Percentiles rank a stretch among this genome's conserved stretches.
Conservation (phyloP, 1,139 yeast genomes). For the Citeromyces hawaiiensis region DNA sequence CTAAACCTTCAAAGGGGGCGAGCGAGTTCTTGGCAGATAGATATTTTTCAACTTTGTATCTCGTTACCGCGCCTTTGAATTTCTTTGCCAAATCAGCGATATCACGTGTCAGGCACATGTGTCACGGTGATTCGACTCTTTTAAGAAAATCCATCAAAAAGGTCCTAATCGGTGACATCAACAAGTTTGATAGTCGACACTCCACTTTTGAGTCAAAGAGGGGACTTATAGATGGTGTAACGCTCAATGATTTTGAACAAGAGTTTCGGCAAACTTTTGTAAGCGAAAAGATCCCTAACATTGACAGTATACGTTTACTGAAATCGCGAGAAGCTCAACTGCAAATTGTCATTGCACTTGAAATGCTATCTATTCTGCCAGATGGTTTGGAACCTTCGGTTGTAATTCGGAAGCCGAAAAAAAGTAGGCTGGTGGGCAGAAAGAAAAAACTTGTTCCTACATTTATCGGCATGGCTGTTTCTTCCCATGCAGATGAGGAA, state of each 20-base stretch:
- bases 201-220: background rate
- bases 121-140: background rate
- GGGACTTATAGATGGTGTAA: constrained; percentile 2
- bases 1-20: background rate
- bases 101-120: background rate
- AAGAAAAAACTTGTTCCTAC: constrained; percentile 17
- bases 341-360: constrained; percentile 14
- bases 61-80: constrained; percentile 1
- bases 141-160: background rate
- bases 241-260: constrained; percentile 4
- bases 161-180: background rate
- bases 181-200: background rate
- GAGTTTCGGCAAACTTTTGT: background rate
- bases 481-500: background rate
- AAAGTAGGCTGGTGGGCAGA: constrained; percentile 11
- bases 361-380: constrained; percentile 10
- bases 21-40: background rate
- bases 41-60: constrained; percentile 1
- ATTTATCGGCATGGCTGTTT: constrained; percentile 14
- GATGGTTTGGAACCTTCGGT: background rate
- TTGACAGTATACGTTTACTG: constrained; percentile 5
- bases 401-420: background rate
- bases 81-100: constrained; percentile 1
- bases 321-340: constrained; percentile 14
- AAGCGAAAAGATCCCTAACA: background rate